Evolutionary conservation across 2,329 filamentous ascomycete genomes (phyloP).

Genomic region (Fusarium keratoplasticum): DNA sequence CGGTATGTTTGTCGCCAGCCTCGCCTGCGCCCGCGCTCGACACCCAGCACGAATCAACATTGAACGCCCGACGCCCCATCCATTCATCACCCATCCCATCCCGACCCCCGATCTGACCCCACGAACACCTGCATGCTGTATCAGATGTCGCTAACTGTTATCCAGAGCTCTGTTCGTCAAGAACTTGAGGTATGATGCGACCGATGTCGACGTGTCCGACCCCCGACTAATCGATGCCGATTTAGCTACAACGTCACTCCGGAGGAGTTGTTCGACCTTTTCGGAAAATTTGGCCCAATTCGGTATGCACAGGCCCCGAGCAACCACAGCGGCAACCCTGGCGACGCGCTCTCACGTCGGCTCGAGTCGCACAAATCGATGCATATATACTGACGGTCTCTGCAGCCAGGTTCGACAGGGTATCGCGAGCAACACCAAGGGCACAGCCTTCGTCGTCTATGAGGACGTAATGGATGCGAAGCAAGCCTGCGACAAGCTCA

Average conservation of each 20-base stretch:
- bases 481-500: slow-evolving; percentile 98
- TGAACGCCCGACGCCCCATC: slow-evolving; percentile 20
- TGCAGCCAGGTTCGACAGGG: slow-evolving; percentile 96
- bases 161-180: slow-evolving; percentile 98
- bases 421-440: slow-evolving; percentile 96
- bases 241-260: slow-evolving; percentile 97
- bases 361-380: slow-evolving; percentile 13
- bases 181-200: slow-evolving; percentile 85
- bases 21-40: slow-evolving; percentile 14
- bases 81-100: slow-evolving; percentile 16
- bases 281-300: slow-evolving; percentile 96
- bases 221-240: slow-evolving; percentile 66
- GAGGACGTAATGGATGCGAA: slow-evolving; percentile 99
- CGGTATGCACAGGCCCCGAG: slow-evolving; percentile 70
- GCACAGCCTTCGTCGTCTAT: slow-evolving; percentile 98
- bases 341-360: slow-evolving; percentile 15
- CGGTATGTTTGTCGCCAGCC: slow-evolving; percentile 65
- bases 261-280: slow-evolving; percentile 98
- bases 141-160: slow-evolving; percentile 47
- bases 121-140: slow-evolving; percentile 3
- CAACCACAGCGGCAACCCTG: slow-evolving; percentile 2
- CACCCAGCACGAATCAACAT: slow-evolving; percentile 22
- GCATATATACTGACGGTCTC: slow-evolving; percentile 32
- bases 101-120: not conserved
- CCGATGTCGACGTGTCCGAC: slow-evolving; percentile 22